A percentile compares a stretch with the other conserved stretches of the same genome.
phyloP scores from a whole-genome alignment of 305 asterid species.

The Fraxinus angustifolia region DNA sequence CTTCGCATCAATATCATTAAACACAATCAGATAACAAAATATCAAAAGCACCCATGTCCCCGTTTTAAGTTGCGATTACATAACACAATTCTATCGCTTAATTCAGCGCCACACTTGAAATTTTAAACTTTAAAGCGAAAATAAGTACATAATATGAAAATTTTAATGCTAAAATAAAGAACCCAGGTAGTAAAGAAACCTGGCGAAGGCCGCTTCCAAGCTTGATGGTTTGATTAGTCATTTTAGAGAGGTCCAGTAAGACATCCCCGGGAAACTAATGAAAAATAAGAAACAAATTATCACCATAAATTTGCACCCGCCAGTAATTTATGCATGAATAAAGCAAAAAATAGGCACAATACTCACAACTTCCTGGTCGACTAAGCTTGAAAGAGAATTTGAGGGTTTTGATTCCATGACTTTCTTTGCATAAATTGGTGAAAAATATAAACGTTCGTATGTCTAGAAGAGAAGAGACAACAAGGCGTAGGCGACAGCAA shows the following conservation, averaged over 20 bases:
- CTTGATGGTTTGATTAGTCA: constrained; percentile 74
- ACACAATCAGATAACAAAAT: constrained; percentile 2
- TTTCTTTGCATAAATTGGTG: neutral
- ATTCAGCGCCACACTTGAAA: neutral
- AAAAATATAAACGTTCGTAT: neutral
- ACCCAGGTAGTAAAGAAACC: constrained; percentile 43
- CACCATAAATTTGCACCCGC: neutral
- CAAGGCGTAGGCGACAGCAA: neutral
- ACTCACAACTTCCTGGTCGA: constrained; percentile 60
- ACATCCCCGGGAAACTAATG: constrained; percentile 86
- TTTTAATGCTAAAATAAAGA: constrained; percentile 1
- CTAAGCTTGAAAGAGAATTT: constrained; percentile 33
- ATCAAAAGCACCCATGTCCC: neutral
- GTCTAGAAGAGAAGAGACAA: neutral
- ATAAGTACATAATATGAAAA: neutral
- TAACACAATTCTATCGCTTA: neutral
- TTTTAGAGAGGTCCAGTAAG: constrained; percentile 70
- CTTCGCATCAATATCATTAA: neutral
- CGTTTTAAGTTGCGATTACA: neutral
- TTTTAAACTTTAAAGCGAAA: neutral
- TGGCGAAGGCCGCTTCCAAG: constrained; percentile 90
- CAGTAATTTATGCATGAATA: neutral
- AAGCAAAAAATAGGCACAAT: neutral
- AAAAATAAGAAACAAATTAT: neutral
- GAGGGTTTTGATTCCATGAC: constrained; percentile 48